phyloP scores from a whole-genome alignment of 208 protist genomes.

The Crithidia mellificae region DNA sequence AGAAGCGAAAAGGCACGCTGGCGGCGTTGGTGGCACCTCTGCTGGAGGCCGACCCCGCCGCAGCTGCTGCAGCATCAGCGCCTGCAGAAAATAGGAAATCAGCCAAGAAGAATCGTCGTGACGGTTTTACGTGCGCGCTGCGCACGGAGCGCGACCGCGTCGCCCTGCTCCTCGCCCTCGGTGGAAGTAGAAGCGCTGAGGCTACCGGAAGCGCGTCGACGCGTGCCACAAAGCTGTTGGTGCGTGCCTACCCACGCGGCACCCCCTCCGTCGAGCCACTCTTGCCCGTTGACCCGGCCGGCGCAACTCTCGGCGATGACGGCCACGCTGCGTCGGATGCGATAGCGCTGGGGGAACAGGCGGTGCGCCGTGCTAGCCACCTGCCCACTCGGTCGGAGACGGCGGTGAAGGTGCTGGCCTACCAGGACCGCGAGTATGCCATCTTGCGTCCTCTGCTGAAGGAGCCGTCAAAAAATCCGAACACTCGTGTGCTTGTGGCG shows the following conservation, averaged over 20 bases:
- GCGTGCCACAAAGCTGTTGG: conserved; percentile 2
- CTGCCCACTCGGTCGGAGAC: conserved; percentile 58
- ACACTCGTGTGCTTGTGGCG: conserved; percentile 55
- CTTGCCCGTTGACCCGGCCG: background rate
- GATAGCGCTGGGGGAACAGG: conserved; percentile 20
- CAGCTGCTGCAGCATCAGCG: too few species aligned
- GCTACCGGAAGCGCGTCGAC: too few species aligned
- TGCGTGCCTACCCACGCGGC: conserved; percentile 14
- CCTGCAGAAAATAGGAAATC: background rate
- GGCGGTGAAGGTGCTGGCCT: conserved; percentile 78
- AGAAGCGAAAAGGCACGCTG: conserved; percentile 68
- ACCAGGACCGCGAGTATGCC: conserved; percentile 73
- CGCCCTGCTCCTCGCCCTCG: conserved; percentile 20
- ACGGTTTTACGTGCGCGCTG: background rate
- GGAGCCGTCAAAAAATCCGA: conserved; percentile 67
- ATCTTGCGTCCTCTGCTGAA: conserved; percentile 82
- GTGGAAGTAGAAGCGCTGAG: background rate
- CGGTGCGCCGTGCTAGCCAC: conserved; percentile 29
- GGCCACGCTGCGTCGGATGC: conserved; percentile 19
- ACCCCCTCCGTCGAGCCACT: conserved; percentile 5
- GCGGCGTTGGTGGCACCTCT: conserved; percentile 47
- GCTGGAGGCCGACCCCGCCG: conserved; percentile 7
- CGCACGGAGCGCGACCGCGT: conserved; percentile 8
- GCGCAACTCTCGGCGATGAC: conserved; percentile 10
- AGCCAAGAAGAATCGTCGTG: background rate